These are phyloP conservation scores for Cordyceps fumosorosea DNA, from an alignment of 2,329 filamentous ascomycete genomes.

Conservation along the genomic window DNA sequence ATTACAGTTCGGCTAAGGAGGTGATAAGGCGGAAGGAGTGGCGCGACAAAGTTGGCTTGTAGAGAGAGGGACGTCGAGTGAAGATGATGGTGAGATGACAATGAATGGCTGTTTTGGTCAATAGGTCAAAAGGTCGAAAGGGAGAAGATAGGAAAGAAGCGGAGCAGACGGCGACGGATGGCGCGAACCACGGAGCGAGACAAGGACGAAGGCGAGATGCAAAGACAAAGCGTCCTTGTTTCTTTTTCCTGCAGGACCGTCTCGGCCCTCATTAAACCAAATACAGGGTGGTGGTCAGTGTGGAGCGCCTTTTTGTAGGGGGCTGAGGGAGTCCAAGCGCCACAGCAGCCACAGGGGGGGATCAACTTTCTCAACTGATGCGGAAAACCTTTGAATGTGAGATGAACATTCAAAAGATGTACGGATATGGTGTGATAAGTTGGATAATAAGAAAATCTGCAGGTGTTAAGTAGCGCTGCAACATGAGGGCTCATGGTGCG, in stretches of 20 bases:
- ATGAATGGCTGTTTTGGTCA: not conserved
- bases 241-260: not conserved
- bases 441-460: not conserved
- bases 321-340: constrained; percentile 8
- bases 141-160: not conserved
- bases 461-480: not conserved
- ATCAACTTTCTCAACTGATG: too few relatives aligned
- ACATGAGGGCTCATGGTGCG: not conserved
- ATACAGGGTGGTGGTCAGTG: constrained; percentile 8
- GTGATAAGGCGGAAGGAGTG: not conserved
- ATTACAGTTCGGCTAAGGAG: not conserved
- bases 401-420: not conserved
- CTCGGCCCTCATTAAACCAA: not conserved
- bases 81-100: not conserved
- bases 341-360: not conserved
- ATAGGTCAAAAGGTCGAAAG: not conserved
- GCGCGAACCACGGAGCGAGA: not conserved
- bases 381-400: not conserved
- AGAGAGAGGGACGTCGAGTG: not conserved
- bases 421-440: too few relatives aligned
- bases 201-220: constrained; percentile 2
- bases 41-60: not conserved
- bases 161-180: not conserved
- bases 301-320: constrained; percentile 15
- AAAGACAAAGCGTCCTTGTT: constrained; percentile 5